phyloP scores from a whole-genome alignment of 2,329 filamentous ascomycete genomes.

The Verticillium tricorpus region DNA sequence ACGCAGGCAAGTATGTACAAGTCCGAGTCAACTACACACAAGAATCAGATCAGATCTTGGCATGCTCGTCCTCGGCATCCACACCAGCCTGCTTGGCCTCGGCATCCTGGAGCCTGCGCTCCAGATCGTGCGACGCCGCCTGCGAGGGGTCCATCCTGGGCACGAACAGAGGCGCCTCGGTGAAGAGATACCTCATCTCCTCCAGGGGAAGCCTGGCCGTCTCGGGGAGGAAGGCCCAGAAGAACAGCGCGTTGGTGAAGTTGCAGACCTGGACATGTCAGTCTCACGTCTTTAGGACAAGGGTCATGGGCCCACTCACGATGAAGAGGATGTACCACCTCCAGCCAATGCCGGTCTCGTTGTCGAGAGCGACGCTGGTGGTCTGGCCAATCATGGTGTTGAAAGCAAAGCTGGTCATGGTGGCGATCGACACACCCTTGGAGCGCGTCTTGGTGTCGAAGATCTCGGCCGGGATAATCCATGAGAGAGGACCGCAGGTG shows the following conservation, averaged over 20 bases:
- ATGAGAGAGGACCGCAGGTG: conserved; percentile 57
- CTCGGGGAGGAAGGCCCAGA: conserved; percentile 63
- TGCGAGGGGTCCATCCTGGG: conserved; percentile 43
- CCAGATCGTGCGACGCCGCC: conserved; percentile 44
- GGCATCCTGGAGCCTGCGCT: conserved; percentile 53
- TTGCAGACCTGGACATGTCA: conserved; percentile 46
- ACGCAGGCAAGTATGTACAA: no score
- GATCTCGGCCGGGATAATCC: conserved; percentile 28
- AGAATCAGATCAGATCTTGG: no score
- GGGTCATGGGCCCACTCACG: neutral
- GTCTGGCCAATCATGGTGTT: conserved; percentile 60
- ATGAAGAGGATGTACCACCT: conserved; percentile 7
- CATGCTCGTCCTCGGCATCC: neutral
- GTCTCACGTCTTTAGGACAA: neutral
- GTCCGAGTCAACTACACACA: no score
- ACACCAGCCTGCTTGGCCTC: conserved; percentile 39
- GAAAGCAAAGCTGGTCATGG: conserved; percentile 69
- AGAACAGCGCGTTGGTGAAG: conserved; percentile 41
- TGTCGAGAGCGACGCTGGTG: conserved; percentile 2
- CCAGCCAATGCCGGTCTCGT: neutral
- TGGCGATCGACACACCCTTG: conserved; percentile 70
- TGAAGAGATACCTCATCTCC: conserved; percentile 64
- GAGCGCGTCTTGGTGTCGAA: conserved; percentile 72
- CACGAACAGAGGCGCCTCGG: conserved; percentile 59
- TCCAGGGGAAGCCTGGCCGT: conserved; percentile 60